phyloP scores from a whole-genome alignment of 2,329 filamentous ascomycete species.

The Trichoderma asperellum region DNA sequence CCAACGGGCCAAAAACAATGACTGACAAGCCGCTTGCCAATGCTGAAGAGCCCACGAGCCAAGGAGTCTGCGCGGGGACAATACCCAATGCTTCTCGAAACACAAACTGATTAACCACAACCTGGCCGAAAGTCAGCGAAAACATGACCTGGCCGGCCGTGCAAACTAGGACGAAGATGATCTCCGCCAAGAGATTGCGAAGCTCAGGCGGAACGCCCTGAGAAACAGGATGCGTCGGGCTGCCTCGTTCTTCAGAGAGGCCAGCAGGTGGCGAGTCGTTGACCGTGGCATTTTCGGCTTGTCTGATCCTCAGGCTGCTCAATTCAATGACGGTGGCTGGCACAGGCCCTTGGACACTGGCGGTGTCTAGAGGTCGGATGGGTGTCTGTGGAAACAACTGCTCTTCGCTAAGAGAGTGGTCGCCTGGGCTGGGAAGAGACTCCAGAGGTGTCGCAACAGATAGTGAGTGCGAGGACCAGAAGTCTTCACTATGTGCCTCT shows the following conservation, averaged over 20 bases:
- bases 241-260: slow-evolving; percentile 10
- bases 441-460: neutral
- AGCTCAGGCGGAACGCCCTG: slow-evolving; percentile 15
- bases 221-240: neutral
- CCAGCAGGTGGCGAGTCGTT: neutral
- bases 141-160: slow-evolving; percentile 10
- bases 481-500: neutral
- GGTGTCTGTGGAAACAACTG: neutral
- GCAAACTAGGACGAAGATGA: slow-evolving; percentile 18
- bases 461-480: neutral
- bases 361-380: neutral
- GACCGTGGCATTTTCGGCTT: neutral
- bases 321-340: neutral
- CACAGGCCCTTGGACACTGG: neutral
- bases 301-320: neutral
- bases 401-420: neutral
- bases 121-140: slow-evolving; percentile 3
- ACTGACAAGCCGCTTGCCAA: slow-evolving; percentile 11
- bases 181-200: neutral
- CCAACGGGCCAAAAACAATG: slow-evolving; percentile 12
- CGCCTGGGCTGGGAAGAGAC: neutral
- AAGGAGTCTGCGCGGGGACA: neutral
- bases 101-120: slow-evolving; percentile 2
- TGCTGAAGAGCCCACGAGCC: slow-evolving; percentile 5
- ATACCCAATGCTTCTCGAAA: slow-evolving; percentile 12